These are phyloP conservation scores for Oemleria cerasiformis DNA, from an alignment of 306 rosid species.

Conservation along the genomic window DNA sequence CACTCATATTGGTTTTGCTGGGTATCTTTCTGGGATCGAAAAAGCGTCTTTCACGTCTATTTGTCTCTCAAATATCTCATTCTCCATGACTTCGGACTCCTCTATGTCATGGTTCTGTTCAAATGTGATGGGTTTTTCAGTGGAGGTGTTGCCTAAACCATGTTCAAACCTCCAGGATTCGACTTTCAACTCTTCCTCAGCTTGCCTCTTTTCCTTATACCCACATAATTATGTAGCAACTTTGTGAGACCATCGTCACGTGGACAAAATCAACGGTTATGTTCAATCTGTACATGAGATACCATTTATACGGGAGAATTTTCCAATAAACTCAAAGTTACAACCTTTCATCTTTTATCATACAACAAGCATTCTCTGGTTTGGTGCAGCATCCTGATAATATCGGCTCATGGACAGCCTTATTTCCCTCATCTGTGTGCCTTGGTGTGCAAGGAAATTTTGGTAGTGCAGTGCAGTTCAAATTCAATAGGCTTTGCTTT, in stretches of 20 bases:
- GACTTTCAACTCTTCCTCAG: conserved; percentile 25
- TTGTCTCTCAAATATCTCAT: conserved; percentile 48
- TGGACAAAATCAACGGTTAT: conserved; percentile 31
- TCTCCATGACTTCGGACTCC: conserved; percentile 30
- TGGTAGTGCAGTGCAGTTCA: conserved; percentile 1
- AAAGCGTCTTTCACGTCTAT: conserved; percentile 41
- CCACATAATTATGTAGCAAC: conserved; percentile 27
- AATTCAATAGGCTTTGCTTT: conserved; percentile 2
- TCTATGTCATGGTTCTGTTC: conserved; percentile 54
- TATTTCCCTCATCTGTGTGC: background rate
- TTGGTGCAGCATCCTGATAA: background rate
- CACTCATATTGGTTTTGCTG: conserved; percentile 43
- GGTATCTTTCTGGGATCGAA: conserved; percentile 47
- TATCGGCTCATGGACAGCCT: conserved; percentile 4
- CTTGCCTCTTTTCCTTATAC: conserved; percentile 27
- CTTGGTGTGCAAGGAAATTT: conserved; percentile 21
- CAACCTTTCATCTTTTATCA: background rate
- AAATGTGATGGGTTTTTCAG: conserved; percentile 37
- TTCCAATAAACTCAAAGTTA: conserved; percentile 30
- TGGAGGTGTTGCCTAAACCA: conserved; percentile 41
- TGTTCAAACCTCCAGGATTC: conserved; percentile 41
- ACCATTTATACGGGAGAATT: conserved; percentile 36
- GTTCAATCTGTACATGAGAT: conserved; percentile 47
- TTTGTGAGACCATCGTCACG: conserved; percentile 25
- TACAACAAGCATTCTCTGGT: conserved; percentile 9